phyloP scores from a whole-genome alignment of 805 yeast genomes.

The Kodamaea lidongshanica region DNA sequence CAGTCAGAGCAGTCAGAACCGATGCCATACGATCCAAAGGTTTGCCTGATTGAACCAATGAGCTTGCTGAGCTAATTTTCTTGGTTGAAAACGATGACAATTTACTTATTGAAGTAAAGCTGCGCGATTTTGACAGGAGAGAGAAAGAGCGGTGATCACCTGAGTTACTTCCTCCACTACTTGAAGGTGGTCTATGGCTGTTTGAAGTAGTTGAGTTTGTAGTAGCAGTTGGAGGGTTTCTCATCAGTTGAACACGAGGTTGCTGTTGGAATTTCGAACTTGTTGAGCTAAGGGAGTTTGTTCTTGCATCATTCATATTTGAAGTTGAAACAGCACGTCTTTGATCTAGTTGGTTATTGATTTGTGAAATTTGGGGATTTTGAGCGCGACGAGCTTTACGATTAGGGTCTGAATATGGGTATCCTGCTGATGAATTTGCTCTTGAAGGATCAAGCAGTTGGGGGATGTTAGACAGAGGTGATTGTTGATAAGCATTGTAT shows the following conservation, averaged over 20 bases:
- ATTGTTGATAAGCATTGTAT: too few relatives aligned
- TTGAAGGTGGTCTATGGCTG: constrained; percentile 13
- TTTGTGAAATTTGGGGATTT: too few relatives aligned
- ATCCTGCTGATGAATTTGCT: too few relatives aligned
- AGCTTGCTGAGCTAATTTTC: constrained; percentile 30
- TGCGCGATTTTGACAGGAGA: constrained; percentile 34
- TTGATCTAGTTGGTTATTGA: too few relatives aligned
- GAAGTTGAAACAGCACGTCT: too few relatives aligned
- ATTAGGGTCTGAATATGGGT: too few relatives aligned
- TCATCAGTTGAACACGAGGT: constrained; percentile 7
- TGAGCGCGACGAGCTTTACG: too few relatives aligned
- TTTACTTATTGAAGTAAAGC: constrained; percentile 37
- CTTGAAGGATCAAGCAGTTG: too few relatives aligned
- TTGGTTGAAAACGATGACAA: constrained; percentile 37
- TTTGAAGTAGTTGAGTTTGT: constrained; percentile 5
- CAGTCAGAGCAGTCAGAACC: constrained; percentile 4
- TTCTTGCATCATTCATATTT: constrained; percentile 12
- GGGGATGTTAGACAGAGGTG: too few relatives aligned
- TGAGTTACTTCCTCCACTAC: constrained; percentile 14
- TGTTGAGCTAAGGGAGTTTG: constrained; percentile 26
- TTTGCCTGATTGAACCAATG: constrained; percentile 16
- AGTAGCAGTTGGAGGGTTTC: constrained; percentile 4
- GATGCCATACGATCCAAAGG: constrained; percentile 22
- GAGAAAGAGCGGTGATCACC: constrained; percentile 29
- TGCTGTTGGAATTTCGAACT: constrained; percentile 11